Base-by-base conservation (phyloP, 257 asterid genomes). In the Salvia hispanica region DNA sequence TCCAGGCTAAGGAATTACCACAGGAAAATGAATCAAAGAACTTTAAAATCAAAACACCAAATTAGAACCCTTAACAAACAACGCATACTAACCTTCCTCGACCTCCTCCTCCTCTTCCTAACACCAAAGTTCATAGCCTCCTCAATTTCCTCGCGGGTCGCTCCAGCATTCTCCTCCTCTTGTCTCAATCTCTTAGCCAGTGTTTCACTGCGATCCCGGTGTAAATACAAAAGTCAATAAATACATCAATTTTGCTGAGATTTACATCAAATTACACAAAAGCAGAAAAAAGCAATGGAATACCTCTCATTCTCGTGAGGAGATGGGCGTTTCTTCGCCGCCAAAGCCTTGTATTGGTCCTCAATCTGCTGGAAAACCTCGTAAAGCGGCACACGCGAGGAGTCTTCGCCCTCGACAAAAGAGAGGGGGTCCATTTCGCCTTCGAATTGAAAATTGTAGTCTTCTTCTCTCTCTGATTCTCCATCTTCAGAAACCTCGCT, bases 371-470 rank as follows among this genome's bases (percentile, higher is more conserved):
- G 89, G 51, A 91, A 86, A 50, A 85, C 89, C 74, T 91, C 78
- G 34, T 91, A 91, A 62, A 88, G 91, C 75, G 81, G 91, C 68
- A 82, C 72, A 4, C 93, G 91, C 34, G 85, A 84, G 44, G 92
- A 79, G 10, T 84, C 89, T 5, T 82, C 84, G 70, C 80, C 83
- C 73, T 88, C 86, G 0, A 83, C 87, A 61, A 91, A 87, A 6
- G 86, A 73, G 18, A 87, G 72, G 55, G 97, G 97, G 58, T 91
- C 87, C 95, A 83, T 86, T 63, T 78, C 94, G 5, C 74, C 91
- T 40, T 77, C 74, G 71, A 91, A 86, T 62, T 77, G 87, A 72
- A 88, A 85, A 40, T 68, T 71, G 70, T 84, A 85, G 56, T 69
- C 95, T 33, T 76, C 86, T 48, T 77, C 88, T 13, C 80, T 85